These are phyloP conservation scores for Penicillium silybi DNA, from an alignment of 495 filamentous ascomycete genomes.

Conservation along the genomic window DNA sequence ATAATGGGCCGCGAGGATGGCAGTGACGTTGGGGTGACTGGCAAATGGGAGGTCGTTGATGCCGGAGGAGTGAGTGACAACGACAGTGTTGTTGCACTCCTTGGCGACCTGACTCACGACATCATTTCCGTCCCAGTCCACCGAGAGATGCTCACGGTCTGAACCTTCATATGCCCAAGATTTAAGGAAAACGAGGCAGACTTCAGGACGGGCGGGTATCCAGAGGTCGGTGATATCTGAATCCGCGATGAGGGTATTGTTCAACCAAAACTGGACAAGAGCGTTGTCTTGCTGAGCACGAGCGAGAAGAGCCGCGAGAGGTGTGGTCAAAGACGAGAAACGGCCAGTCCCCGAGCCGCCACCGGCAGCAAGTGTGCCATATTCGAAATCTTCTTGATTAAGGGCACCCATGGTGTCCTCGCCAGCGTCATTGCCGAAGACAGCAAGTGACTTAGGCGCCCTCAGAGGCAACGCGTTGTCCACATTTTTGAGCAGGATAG, in stretches of 20 bases:
- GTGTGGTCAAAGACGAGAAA: slow-evolving; percentile 50
- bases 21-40: slow-evolving; percentile 61
- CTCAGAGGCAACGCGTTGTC: slow-evolving; percentile 51
- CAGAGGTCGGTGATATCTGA: slow-evolving; percentile 38
- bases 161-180: slow-evolving; percentile 55
- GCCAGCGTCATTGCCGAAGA: slow-evolving; percentile 61
- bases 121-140: slow-evolving; percentile 47
- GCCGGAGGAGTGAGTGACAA: slow-evolving; percentile 59
- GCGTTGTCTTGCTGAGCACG: slow-evolving; percentile 40
- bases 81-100: slow-evolving; percentile 57
- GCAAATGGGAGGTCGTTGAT: slow-evolving; percentile 55
- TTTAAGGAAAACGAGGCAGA: slow-evolving; percentile 59
- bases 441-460: slow-evolving; percentile 46
- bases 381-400: slow-evolving; percentile 41
- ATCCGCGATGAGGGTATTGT: slow-evolving; percentile 36
- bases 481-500: slow-evolving; percentile 61
- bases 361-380: slow-evolving; percentile 54
- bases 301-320: slow-evolving; percentile 54
- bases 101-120: slow-evolving; percentile 56
- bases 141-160: slow-evolving; percentile 47
- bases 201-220: slow-evolving; percentile 32
- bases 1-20: slow-evolving; percentile 56
- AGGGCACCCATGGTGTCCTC: no score
- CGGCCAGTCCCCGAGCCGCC: slow-evolving; percentile 56
- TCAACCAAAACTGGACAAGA: slow-evolving; percentile 32